Base-by-base conservation (phyloP, 2,329 filamentous ascomycete species). In the Emmonsia crescens region DNA sequence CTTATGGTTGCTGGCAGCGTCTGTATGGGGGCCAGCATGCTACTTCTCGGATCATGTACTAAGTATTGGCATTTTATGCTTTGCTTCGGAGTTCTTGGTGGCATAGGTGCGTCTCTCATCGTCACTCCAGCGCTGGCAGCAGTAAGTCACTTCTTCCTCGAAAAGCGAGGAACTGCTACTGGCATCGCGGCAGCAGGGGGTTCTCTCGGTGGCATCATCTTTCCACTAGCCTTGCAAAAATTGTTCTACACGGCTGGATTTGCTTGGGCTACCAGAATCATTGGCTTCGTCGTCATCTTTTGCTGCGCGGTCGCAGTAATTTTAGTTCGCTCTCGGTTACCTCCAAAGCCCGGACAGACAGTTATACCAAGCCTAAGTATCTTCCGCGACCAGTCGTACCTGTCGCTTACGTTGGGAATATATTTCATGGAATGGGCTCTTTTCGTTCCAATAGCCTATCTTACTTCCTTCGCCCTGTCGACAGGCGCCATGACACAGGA, bases 381-480 rank as follows among this genome's bases (percentile, higher is more conserved):
- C 9, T 75, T 85, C 59, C 16, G 66, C 29, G 81, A 85, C 62
- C 68, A 74, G 0, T 71, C 71, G 29, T 78, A 80, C 70, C 55
- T 72, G 16, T 69, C 81, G 58, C 77, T 78, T 27, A 67, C 79
- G 42, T 24, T 71, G 4, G 80, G 71, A 31, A 74, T 77, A 59
- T 85, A 84, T 72, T 70, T 85, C 69, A 80, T 85, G 75, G 80
- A 82, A 74, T 74, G 77, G 40, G 81, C 81, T 74, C 85, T 88
- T 65, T 83, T 88, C 70, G 68, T 83, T 16, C 82, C 82, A 2
- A 78, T 80, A 65, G 79, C 77, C 65, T 85, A 78, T 61, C 69
- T 81, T 60, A 74, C 78, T 46, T 66, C 77, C 0, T 69, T 81
- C 63, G 82, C 79, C 0, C 66, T 76, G 54, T 65, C 68, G 1